Conservation (phyloP, 2,329 filamentous ascomycete species). For the Epichloe aotearoae region DNA sequence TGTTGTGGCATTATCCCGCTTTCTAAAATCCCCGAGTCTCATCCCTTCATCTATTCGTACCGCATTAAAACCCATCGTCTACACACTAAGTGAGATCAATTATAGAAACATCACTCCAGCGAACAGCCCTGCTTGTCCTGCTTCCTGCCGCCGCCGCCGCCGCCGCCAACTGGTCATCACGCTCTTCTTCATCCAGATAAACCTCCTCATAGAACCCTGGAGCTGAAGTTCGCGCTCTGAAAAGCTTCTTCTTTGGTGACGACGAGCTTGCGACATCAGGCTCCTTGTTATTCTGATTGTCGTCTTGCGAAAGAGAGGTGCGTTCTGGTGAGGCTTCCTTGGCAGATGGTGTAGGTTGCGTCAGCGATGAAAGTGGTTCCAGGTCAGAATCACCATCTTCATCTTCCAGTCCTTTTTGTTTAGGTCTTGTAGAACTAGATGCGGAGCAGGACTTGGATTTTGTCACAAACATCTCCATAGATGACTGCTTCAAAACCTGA, state of each 20-base stretch:
- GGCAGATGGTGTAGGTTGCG: background rate
- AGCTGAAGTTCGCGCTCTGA: conserved; percentile 23
- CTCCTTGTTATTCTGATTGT: background rate
- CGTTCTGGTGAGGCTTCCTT: background rate
- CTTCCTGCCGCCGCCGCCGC: conserved; percentile 10
- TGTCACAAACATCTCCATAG: conserved; percentile 17
- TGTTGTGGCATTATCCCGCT: background rate
- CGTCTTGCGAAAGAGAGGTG: background rate
- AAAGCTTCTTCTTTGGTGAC: conserved; percentile 23
- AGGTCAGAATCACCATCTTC: conserved; percentile 7
- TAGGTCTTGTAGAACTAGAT: background rate
- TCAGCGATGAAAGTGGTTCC: conserved; percentile 1
- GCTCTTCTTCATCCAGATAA: conserved; percentile 14
- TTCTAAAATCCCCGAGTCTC: too few species aligned
- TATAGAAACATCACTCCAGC: conserved; percentile 20
- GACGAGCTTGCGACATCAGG: conserved; percentile 4
- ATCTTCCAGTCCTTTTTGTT: background rate
- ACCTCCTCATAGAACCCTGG: conserved; percentile 27
- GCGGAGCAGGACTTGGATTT: background rate
- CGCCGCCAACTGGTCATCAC: conserved; percentile 11
- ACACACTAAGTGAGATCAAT: conserved; percentile 18
- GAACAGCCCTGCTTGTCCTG: conserved; percentile 8
- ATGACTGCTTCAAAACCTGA: conserved; percentile 20
- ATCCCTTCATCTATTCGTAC: too few species aligned
- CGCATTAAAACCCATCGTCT: too few species aligned